Percentiles rank a stretch among this genome's conserved stretches.
Evolutionary conservation across 2,329 filamentous ascomycete genomes (phyloP).

Genomic region (Bipolaris cookei): DNA sequence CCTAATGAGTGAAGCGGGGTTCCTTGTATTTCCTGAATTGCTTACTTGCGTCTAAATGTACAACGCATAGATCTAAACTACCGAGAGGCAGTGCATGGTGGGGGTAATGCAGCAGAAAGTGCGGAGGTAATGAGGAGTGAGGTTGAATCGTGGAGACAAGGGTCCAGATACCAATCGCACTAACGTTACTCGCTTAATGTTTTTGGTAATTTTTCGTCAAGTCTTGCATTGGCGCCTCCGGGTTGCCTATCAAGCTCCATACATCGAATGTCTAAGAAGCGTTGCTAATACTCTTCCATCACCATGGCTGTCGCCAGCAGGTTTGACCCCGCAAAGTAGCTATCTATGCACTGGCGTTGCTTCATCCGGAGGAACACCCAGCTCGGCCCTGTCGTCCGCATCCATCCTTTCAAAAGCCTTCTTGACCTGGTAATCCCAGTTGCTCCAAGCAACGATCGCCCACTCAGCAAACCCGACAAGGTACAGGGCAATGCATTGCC

Average conservation of each 20-base stretch:
- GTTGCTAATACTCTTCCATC: slow-evolving; percentile 21
- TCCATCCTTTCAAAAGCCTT: slow-evolving; percentile 76
- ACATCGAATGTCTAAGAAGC: slow-evolving; percentile 26
- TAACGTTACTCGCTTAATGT: slow-evolving; percentile 29
- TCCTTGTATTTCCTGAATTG: neutral
- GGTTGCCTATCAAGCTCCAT: slow-evolving; percentile 33
- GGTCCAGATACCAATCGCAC: slow-evolving; percentile 27
- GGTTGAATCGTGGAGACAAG: slow-evolving; percentile 26
- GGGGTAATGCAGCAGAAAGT: slow-evolving; percentile 20
- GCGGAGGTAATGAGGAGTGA: slow-evolving; percentile 27
- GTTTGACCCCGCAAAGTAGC: neutral
- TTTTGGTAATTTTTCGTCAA: slow-evolving; percentile 31
- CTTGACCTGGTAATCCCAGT: slow-evolving; percentile 76
- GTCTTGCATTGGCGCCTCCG: slow-evolving; percentile 25
- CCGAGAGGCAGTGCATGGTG: slow-evolving; percentile 17
- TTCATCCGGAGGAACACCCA: slow-evolving; percentile 38
- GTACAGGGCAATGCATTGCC: slow-evolving; percentile 75
- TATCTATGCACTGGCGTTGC: slow-evolving; percentile 25
- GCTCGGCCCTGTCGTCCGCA: slow-evolving; percentile 52
- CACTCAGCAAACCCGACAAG: slow-evolving; percentile 80
- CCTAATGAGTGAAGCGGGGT: slow-evolving; percentile 1
- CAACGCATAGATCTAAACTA: slow-evolving; percentile 15
- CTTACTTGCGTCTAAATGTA: slow-evolving; percentile 1
- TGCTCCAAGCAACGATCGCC: slow-evolving; percentile 76
- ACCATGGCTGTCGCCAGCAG: slow-evolving; percentile 4